phyloP scores from a whole-genome alignment of 1,139 yeast genomes.

The Magnusiomyces clavatus region DNA sequence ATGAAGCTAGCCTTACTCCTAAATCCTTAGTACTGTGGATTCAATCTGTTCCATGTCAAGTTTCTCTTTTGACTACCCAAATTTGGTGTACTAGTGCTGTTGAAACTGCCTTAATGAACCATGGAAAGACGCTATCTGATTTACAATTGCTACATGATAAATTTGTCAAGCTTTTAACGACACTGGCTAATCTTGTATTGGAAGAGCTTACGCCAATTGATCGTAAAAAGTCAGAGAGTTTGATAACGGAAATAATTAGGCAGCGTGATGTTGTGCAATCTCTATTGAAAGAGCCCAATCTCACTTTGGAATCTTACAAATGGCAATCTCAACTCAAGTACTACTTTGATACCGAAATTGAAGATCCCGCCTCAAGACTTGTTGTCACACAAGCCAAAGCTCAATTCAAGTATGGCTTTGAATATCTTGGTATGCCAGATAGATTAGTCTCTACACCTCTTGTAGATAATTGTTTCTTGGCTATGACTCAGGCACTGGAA shows the following conservation, averaged over 20 bases:
- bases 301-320: conserved; percentile 24
- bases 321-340: conserved; percentile 56
- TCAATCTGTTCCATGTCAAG: conserved; percentile 47
- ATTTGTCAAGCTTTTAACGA: conserved; percentile 20
- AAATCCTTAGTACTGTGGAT: conserved; percentile 29
- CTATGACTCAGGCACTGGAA: conserved; percentile 69
- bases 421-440: conserved; percentile 71
- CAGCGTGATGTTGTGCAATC: conserved; percentile 40
- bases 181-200: conserved; percentile 30
- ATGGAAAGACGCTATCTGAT: neutral
- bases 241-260: conserved; percentile 62
- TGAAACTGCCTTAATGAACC: conserved; percentile 30
- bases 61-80: conserved; percentile 50
- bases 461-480: conserved; percentile 52
- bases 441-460: conserved; percentile 74
- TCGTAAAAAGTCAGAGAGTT: conserved; percentile 47
- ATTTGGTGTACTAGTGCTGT: conserved; percentile 45
- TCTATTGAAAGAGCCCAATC: conserved; percentile 23
- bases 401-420: conserved; percentile 61
- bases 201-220: conserved; percentile 29
- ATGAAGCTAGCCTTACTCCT: conserved; percentile 11
- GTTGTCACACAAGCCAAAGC: conserved; percentile 48
- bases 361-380: conserved; percentile 30
- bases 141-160: conserved; percentile 15
- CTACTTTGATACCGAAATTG: conserved; percentile 34